phyloP scores from a whole-genome alignment of 2,329 filamentous ascomycete species.

The Chaetomiaceae sp. region DNA sequence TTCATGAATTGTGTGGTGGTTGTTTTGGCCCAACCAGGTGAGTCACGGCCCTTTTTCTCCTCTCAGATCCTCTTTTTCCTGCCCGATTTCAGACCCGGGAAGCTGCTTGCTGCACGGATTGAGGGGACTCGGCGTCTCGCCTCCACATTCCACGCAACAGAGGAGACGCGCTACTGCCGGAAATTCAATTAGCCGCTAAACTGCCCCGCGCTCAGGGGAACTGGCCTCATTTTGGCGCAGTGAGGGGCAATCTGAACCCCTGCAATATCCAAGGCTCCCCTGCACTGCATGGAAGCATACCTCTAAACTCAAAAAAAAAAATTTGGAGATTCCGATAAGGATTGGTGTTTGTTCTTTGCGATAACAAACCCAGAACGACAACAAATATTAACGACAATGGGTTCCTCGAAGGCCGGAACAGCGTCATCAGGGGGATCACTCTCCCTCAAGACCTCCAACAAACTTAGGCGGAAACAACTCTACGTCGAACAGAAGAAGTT shows the following conservation, averaged over 20 bases:
- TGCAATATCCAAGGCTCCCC: slow-evolving; percentile 6
- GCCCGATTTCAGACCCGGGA: slow-evolving; percentile 17
- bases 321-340: slow-evolving; percentile 11
- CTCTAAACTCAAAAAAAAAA: slow-evolving; percentile 3
- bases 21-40: slow-evolving; percentile 24
- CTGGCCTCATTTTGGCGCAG: neutral
- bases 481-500: slow-evolving; percentile 77
- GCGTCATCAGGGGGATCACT: slow-evolving; percentile 30
- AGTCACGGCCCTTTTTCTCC: slow-evolving; percentile 25
- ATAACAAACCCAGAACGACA: slow-evolving; percentile 17
- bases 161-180: slow-evolving; percentile 8
- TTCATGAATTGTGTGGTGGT: slow-evolving; percentile 27
- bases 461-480: slow-evolving; percentile 71
- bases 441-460: slow-evolving; percentile 57
- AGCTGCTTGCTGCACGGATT: slow-evolving; percentile 17
- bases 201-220: slow-evolving; percentile 15
- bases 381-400: slow-evolving; percentile 22
- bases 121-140: slow-evolving; percentile 13
- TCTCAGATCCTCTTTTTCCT: slow-evolving; percentile 18
- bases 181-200: slow-evolving; percentile 27
- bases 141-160: slow-evolving; percentile 13
- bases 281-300: slow-evolving; percentile 11
- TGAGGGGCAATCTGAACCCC: slow-evolving; percentile 13
- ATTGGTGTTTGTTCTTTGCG: neutral
- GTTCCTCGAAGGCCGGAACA: slow-evolving; percentile 11